Base-by-base conservation (phyloP, 208 protist genomes). In the Trypanosoma melophagium region DNA sequence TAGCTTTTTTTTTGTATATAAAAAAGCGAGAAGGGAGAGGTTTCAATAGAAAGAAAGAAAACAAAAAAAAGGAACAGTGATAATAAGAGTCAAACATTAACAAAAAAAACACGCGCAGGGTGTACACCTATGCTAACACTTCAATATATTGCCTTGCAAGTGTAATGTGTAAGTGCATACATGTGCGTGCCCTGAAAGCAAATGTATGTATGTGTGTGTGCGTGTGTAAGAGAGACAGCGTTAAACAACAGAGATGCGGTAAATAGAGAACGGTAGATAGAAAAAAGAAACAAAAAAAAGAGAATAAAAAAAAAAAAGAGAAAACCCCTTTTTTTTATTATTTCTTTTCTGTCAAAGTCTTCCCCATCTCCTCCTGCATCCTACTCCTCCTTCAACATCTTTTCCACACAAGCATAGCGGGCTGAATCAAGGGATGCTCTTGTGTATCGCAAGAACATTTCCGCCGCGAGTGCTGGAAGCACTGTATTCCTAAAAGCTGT, bases 371-470 rank as follows among this genome's bases (percentile, higher is more conserved):
- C 28, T 35, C 5, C 28, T 35, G 28, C 3, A 45, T n/a, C 60
- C 1, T 49, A 28, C 45, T 66, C 83, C 66, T 89, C 83, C 73
- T 81, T 87, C 25, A 96, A 75, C 79, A 92, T 83, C 9, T 79
- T 67, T 59, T 92, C 84, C 14, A 94, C 91, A 74, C 81, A 94
- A 1, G 84, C 86, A 62, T 76, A 90, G 7, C 91, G 83, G 12
- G 81, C 87, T 4, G 84, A 83, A 56, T 84, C 75, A 8, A 96
- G 62, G 4, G 82, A 92, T 24, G 91, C 71, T 12, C 75, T 53
- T 3, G 79, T 66, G 68, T 96, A 96, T 0, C 69, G 62, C 0
- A 85, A 56, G 44, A 96, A 92, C 0, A 90, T 81, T n/a, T 88
- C 79, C 0, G 84, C 58, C 9, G 91, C 86, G 14, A 94, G 81